Conservation (phyloP, 139 green algal species). For the Picochlorum sp. region DNA sequence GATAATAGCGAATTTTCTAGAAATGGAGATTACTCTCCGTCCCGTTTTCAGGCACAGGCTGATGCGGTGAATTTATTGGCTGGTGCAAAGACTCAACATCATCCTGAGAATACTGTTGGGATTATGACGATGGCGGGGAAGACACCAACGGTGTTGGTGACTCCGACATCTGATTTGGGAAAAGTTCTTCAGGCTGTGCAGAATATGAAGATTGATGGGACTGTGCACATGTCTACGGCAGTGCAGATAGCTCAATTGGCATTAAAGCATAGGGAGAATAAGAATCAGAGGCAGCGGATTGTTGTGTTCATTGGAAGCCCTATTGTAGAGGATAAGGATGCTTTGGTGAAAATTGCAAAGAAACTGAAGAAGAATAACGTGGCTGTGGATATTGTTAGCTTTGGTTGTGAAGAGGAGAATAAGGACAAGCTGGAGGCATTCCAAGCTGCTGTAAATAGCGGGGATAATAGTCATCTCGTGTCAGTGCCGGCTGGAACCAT, state of each 20-base stretch:
- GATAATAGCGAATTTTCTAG: conserved; percentile 96
- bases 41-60: conserved; percentile 84
- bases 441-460: conserved; percentile 84
- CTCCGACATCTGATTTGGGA: conserved; percentile 91
- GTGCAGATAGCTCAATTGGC: conserved; percentile 93
- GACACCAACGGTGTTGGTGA: conserved; percentile 79
- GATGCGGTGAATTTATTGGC: conserved; percentile 97
- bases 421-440: conserved; percentile 90
- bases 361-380: conserved; percentile 99
- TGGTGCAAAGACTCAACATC: conserved; percentile 90
- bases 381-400: conserved; percentile 91
- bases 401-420: conserved; percentile 70
- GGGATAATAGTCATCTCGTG: conserved; percentile 90
- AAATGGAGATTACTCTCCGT: conserved; percentile 92
- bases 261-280: conserved; percentile 98
- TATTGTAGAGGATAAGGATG: conserved; percentile 64
- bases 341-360: conserved; percentile 93
- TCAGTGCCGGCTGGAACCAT: conserved; percentile 79
- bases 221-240: conserved; percentile 66
- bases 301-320: conserved; percentile 94
- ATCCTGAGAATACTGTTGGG: conserved; percentile 96
- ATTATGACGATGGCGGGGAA: conserved; percentile 96
- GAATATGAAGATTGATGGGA: conserved; percentile 74
- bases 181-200: conserved; percentile 90
- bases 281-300: conserved; percentile 96